Percentiles rank a stretch among this genome's conserved stretches.
These are phyloP conservation scores for Fraxinus baroniana DNA, from an alignment of 305 asterid species.

Conservation along the genomic window DNA sequence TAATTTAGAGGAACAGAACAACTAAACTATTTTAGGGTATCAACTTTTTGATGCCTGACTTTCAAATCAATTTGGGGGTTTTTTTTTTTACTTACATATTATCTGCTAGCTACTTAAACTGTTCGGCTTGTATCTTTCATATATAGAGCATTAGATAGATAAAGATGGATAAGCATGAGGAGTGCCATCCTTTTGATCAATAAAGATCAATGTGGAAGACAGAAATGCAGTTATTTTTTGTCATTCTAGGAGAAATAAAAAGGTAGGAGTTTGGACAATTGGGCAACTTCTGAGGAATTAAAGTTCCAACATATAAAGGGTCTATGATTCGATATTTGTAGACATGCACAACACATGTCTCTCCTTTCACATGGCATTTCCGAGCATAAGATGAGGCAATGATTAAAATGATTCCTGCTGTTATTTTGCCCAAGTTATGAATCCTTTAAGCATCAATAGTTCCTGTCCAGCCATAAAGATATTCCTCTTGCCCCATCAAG, in stretches of 20 bases:
- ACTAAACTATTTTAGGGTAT: not conserved
- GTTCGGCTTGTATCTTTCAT: not conserved
- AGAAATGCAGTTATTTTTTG: not conserved
- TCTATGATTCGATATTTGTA: slow-evolving; percentile 1
- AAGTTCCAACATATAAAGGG: not conserved
- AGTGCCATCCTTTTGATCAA: not conserved
- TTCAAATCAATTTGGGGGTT: not conserved
- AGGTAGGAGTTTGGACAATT: not conserved
- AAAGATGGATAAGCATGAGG: not conserved
- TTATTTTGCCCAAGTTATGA: not conserved
- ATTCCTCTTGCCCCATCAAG: not conserved
- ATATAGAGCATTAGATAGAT: not conserved
- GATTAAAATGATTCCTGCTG: not conserved
- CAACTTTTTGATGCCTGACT: not conserved
- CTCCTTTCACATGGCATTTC: not conserved
- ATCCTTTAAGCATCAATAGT: not conserved
- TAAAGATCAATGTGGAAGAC: not conserved
- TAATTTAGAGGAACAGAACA: not conserved
- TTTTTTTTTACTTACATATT: not conserved
- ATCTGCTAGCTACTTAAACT: not conserved
- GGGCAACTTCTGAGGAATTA: not conserved
- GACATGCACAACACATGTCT: not conserved
- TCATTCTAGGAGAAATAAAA: not conserved
- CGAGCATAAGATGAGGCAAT: not conserved
- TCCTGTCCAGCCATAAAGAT: not conserved